Evolutionary conservation across 257 asterid genomes (phyloP).

Genomic region (Ligustrum vulgare): DNA sequence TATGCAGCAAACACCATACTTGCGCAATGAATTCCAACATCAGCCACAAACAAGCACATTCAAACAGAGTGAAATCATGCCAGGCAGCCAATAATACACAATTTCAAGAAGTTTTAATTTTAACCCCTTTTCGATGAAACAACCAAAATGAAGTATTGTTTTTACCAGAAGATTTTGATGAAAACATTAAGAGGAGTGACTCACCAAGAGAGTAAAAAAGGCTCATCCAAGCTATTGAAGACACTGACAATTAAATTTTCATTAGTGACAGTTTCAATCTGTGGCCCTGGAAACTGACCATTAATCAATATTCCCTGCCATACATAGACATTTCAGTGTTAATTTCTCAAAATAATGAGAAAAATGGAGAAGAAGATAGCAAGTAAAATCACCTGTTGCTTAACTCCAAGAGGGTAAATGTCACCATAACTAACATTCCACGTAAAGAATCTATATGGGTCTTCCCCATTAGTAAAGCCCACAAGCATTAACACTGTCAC

Average conservation of each 20-base stretch:
- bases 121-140: neutral
- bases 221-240: constrained; percentile 46
- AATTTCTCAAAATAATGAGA: neutral
- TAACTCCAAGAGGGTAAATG: constrained; percentile 53
- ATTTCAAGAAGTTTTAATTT: neutral
- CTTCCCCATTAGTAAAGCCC: constrained; percentile 34
- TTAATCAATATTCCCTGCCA: constrained; percentile 55
- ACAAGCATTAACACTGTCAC: constrained; percentile 14
- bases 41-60: neutral
- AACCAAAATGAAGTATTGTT: neutral
- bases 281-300: constrained; percentile 54
- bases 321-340: neutral
- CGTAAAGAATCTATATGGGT: constrained; percentile 38
- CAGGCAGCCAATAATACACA: neutral
- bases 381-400: constrained; percentile 38
- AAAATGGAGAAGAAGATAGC: neutral
- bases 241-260: constrained; percentile 46
- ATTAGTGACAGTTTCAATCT: constrained; percentile 37
- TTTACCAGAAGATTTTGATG: neutral
- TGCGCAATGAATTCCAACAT: neutral
- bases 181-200: neutral
- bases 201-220: constrained; percentile 47
- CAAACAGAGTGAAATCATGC: neutral
- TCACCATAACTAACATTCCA: constrained; percentile 53
- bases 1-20: neutral